Evolutionary conservation across 805 yeast genomes (phyloP), one percentile per base, ranked within the genome.

Genomic region (Metschnikowia hibisci): DNA sequence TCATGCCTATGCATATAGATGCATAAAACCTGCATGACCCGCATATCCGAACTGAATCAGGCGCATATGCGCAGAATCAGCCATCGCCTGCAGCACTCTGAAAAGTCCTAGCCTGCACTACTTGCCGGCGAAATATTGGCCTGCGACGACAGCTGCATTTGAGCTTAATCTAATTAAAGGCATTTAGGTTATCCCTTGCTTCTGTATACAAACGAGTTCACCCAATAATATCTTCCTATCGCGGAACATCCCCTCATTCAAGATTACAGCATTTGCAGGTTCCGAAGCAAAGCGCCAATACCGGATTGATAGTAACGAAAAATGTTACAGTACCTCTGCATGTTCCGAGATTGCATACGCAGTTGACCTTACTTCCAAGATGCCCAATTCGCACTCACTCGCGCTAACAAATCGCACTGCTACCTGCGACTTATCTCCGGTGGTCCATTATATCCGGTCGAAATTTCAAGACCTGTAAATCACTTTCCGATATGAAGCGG

Each of bases 301-400:
- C 18, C 9, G 12, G 12, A 16, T 8, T 16, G n/a, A 27, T 16
- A 35, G 26, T n/a, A 23, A 14, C 31, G 10, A 26, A 16, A 27
- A 16, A 2, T 25, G 14, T 22, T 10, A 6, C 39, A 6, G 25
- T 5, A 6, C 18, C 9, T 9, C 28, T 35, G 39, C 32, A 35
- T 27, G 39, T 16, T 8, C 25, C 23, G 8, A 35, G 39, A 27
- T 28, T 35, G 32, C 39, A 27, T 35, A 35, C 13, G 39, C 31
- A 35, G 5, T n/a, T 18, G 14, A 12, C 27, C 39, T 27, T 35
- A 28, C 12, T 27, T 35, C 39, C 32, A 23, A 31, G 16, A 6
- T 20, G 23, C 23, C 23, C 23, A 2, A 20, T 20, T 34, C 25
- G 31, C 10, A 23, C 20, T 10, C 39, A 8, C 32, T 14, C 13